These are phyloP conservation scores for Yarrowia sp. DNA, from an alignment of 805 yeast species.

Conservation along the genomic window DNA sequence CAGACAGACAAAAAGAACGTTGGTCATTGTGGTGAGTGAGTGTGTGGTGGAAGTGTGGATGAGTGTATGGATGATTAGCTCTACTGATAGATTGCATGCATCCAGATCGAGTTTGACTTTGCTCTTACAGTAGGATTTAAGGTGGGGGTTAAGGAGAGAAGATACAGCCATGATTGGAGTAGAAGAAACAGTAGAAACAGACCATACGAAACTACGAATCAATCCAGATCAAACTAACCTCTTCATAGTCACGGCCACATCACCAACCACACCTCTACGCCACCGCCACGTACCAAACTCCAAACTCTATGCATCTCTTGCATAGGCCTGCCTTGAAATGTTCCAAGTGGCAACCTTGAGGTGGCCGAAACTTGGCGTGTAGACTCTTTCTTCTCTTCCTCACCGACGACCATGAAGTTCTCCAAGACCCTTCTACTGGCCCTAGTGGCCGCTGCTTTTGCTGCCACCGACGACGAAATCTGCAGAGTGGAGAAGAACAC, in stretches of 20 bases:
- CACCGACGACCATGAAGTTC: slow-evolving; percentile 25
- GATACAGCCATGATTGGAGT: too few relatives aligned
- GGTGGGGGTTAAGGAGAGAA: too few relatives aligned
- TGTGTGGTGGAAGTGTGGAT: neutral
- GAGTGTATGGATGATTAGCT: neutral
- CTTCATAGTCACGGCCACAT: too few relatives aligned
- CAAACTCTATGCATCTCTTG: slow-evolving; percentile 12
- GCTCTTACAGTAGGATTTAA: neutral
- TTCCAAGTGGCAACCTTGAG: slow-evolving; percentile 29
- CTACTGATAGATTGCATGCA: slow-evolving; percentile 6
- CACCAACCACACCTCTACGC: too few relatives aligned
- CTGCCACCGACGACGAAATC: slow-evolving; percentile 11
- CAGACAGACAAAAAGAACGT: slow-evolving; percentile 34
- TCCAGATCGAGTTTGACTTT: slow-evolving; percentile 1
- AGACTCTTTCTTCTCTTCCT: neutral
- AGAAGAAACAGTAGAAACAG: too few relatives aligned
- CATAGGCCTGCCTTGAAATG: slow-evolving; percentile 19
- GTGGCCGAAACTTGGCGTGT: neutral
- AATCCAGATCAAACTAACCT: too few relatives aligned
- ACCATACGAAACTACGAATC: too few relatives aligned
- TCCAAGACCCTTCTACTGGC: slow-evolving; percentile 27
- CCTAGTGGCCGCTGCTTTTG: slow-evolving; percentile 17
- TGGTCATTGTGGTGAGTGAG: slow-evolving; percentile 11
- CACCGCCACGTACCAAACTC: slow-evolving; percentile 1
- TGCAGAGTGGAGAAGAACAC: slow-evolving; percentile 24